Base-by-base conservation (phyloP, 1,284 basidiomycete genomes). In the Boletellus dicymbophilus region DNA sequence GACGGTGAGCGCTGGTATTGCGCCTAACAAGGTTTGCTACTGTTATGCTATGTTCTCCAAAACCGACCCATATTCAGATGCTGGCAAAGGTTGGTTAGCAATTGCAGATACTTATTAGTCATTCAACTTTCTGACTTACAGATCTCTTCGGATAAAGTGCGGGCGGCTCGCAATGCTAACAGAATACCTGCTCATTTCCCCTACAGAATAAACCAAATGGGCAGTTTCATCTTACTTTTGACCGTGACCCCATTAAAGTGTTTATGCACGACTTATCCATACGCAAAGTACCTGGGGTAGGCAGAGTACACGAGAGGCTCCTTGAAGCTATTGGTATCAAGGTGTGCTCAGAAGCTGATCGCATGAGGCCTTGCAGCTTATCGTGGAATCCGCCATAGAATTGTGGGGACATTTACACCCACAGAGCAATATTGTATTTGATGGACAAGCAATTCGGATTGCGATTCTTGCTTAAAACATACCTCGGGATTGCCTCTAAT, bases 1-100 rank as follows among this genome's bases (percentile, higher is more conserved):
- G 46, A 98, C 96, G 5, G 93, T 94, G 46, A 95, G 93, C 57
- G 95, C 95, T 25, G 97, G 93, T 20, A 94, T 95, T 50, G 93
- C 93, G 0, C 88, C 93, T 0, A 96, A 90, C 63, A 90, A 85
- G 77, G 90, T 85, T 56, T 18, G 63, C 60, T 37, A 38, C 12
- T 52, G 18, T 25, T 11, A 37, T 48, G 11, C 11, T 16, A 37
- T 53, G 8, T 36, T 46, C 37, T 34, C 43, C 11, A 18, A 43
- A 62, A 57, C 58, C 69, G 43, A 61, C 52, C 45, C 16, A 18
- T 33, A 15, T 44, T 6, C 50, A 82, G 81, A 83, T 82, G 84
- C 76, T 95, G 9, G 90, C 92, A 38, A 95, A 95, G 76, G 88
- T 88, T 44, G 30, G 49, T 49, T n/a, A 39, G 18, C 27, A 4